Conservation (phyloP, 208 protist genomes). For the Wallacemonas collosoma region DNA sequence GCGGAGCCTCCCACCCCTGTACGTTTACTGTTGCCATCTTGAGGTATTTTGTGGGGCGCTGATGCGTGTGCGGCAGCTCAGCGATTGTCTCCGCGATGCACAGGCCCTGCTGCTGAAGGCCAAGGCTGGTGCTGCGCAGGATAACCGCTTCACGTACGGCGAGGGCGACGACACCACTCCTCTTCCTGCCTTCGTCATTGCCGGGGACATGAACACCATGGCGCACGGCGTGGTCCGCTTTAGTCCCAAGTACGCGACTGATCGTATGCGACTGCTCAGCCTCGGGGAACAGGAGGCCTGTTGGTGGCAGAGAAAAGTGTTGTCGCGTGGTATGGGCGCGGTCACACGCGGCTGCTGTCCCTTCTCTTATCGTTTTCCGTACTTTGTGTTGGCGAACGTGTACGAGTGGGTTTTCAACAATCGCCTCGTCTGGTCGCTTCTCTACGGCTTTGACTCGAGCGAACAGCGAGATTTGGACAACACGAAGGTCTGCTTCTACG, state of each 20-base stretch:
- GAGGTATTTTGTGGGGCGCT: constrained; percentile 79
- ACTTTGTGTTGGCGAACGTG: constrained; percentile 30
- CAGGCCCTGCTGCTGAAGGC: constrained; percentile 27
- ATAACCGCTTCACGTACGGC: not conserved
- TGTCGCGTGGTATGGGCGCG: constrained; percentile 46
- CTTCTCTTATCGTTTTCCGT: constrained; percentile 57
- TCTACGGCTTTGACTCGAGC: constrained; percentile 58
- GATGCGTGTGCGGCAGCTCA: constrained; percentile 66
- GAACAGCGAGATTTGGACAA: constrained; percentile 37
- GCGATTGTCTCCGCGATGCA: constrained; percentile 62
- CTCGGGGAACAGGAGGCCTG: constrained; percentile 74
- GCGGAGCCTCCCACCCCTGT: constrained; percentile 42
- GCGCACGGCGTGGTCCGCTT: constrained; percentile 73
- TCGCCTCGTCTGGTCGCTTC: constrained; percentile 43
- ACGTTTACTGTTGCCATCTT: constrained; percentile 83
- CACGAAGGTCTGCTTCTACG: constrained; percentile 64
- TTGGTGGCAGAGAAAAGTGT: constrained; percentile 80
- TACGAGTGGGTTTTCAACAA: constrained; percentile 58
- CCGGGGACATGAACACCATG: constrained; percentile 84
- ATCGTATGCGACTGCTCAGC: constrained; percentile 61
- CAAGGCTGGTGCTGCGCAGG: not conserved
- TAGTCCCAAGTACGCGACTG: constrained; percentile 35
- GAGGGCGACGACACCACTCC: not conserved
- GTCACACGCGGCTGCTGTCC: constrained; percentile 54
- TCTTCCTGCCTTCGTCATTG: constrained; percentile 59